Percentiles rank a stretch among this genome's conserved stretches.
Evolutionary conservation across 257 asterid genomes (phyloP).

Genomic region (Ajuga chamaepitys): DNA sequence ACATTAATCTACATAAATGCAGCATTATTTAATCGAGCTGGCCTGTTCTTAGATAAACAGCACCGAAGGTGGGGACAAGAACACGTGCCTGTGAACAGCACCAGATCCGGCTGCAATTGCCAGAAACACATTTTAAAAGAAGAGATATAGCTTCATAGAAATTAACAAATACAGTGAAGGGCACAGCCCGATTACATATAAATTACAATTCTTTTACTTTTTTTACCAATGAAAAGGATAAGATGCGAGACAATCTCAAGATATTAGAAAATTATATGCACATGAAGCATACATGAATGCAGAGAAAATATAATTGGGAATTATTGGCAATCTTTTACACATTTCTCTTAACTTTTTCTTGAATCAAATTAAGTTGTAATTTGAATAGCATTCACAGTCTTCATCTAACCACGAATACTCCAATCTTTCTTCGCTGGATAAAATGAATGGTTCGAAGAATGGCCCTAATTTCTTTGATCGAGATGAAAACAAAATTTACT

Average conservation of each 20-base stretch:
- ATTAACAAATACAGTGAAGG: background rate
- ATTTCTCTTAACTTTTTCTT: background rate
- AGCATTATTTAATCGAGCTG: constrained; percentile 1
- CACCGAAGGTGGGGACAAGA: constrained; percentile 12
- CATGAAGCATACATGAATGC: background rate
- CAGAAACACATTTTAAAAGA: constrained; percentile 26
- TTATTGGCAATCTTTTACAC: background rate
- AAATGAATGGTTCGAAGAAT: no score
- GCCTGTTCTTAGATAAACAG: constrained; percentile 10
- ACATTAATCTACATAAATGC: constrained; percentile 8
- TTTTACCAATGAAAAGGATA: constrained; percentile 2
- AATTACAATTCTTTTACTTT: background rate
- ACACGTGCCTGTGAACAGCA: constrained; percentile 89
- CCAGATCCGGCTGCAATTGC: constrained; percentile 90
- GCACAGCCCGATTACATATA: background rate
- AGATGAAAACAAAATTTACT: no score
- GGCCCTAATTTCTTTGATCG: no score
- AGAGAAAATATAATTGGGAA: background rate
- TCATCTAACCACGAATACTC: background rate
- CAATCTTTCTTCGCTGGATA: background rate
- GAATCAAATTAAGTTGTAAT: background rate
- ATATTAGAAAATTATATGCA: background rate
- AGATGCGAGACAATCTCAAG: background rate
- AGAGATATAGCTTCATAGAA: constrained; percentile 2
- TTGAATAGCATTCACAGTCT: background rate